Evolutionary conservation across 257 asterid species (phyloP), one percentile per base, ranked within the genome.

Genomic region (Nicotiana paniculata): DNA sequence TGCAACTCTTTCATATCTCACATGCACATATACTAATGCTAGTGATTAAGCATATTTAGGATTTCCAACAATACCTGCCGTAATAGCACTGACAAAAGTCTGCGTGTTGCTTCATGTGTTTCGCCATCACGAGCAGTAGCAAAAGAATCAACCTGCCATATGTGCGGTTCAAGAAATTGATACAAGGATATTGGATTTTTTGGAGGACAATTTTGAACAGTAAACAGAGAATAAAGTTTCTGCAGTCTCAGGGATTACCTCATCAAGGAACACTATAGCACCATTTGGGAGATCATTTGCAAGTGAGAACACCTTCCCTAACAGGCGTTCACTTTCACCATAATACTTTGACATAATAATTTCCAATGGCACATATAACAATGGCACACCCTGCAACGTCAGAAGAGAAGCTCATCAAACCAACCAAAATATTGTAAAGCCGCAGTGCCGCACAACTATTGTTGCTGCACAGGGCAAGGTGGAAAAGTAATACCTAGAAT

Each of bases 61-160:
- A 67, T 30, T 63, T 72, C 70, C 78, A 63, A 54, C 64, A 55
- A 82, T 81, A 96, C 99, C 98, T 96, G 97, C 39, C 98, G 93
- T 83, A 96, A 84, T 87, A 96, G 88, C 69, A 94, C 97, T 15
- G 99, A 96, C 83, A 96, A 85, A 33, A 94, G 84, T 83, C 98
- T 91, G 24, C 99, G 96, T 10, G 99, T 93, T 64, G 97, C 99
- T 90, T 96, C 99, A 82, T 96, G 99, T 57, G 89, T 92, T 88
- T 93, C 99, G 77, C 91, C 90, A 86, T 96, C 98, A 81, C 99
- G 97, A 77, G 97, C 89, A 80, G 92, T 89, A 81, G 98, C 99
- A 85, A 94, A 92, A 51, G 99, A 93, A 88, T 96, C 99, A 81
- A 96, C 94, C 99, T 96, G 92, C 67, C 63, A 75, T 70, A 11